Percentiles rank a stretch among this genome's conserved stretches.
phyloP scores from a whole-genome alignment of 2,329 filamentous ascomycete genomes.

The Daldinia eschscholtzii region DNA sequence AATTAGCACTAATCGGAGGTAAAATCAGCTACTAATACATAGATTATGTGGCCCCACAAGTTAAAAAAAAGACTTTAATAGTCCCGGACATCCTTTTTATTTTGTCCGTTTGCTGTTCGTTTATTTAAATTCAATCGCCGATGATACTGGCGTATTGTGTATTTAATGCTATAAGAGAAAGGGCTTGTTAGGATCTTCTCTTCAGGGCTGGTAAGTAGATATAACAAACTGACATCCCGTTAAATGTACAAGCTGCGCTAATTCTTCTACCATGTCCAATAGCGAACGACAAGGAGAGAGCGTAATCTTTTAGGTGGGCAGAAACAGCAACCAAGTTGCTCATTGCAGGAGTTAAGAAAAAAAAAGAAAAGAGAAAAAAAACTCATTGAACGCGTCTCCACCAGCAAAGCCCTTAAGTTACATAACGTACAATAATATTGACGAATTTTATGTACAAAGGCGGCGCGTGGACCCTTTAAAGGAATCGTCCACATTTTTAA shows the following conservation, averaged over 20 bases:
- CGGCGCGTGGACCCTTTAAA: conserved; percentile 20
- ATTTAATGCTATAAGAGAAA: not conserved
- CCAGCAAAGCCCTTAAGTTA: conserved; percentile 19
- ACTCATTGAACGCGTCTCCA: not conserved
- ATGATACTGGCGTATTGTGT: not conserved
- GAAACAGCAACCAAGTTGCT: conserved; percentile 7
- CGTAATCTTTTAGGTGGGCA: not conserved
- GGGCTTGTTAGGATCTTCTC: not conserved
- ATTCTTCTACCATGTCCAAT: conserved; percentile 3
- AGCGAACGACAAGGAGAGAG: not conserved
- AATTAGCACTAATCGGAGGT: conserved; percentile 41
- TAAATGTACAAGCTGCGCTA: not conserved
- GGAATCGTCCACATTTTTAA: conserved; percentile 19
- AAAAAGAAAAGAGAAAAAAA: not conserved
- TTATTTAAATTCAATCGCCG: conserved; percentile 15
- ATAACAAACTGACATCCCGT: not conserved
- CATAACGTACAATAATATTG: not conserved
- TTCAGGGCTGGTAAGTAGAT: conserved; percentile 6
- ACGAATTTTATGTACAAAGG: conserved; percentile 12
- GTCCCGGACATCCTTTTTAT: conserved; percentile 28
- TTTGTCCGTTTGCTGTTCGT: conserved; percentile 18
- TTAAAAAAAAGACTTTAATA: conserved; percentile 33
- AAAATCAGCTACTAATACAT: conserved; percentile 42
- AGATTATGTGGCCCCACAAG: conserved; percentile 31
- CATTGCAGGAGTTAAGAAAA: not conserved